phyloP scores from a whole-genome alignment of 139 green algal species.

The Deuterostichococcus epilithicus region DNA sequence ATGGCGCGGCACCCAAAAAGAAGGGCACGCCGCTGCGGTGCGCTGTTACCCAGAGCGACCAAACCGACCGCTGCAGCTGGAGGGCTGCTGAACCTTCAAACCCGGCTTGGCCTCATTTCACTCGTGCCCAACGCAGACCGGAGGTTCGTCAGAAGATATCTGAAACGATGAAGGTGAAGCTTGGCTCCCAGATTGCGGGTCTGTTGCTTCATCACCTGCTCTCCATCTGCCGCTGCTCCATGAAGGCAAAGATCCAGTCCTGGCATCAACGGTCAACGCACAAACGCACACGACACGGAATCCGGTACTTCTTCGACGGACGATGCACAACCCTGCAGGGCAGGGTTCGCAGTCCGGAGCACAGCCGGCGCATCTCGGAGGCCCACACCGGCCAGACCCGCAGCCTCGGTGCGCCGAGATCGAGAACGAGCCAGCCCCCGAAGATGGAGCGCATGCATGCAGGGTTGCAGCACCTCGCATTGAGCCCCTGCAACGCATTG shows the following conservation, averaged over 20 bases:
- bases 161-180: background rate
- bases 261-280: no score
- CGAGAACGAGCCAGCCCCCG: no score
- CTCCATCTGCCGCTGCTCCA: no score
- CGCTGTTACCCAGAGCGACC: no score
- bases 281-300: no score
- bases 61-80: background rate
- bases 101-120: background rate
- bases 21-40: no score
- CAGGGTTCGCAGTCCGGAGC: background rate
- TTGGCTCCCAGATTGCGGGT: no score
- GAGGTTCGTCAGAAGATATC: background rate
- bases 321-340: background rate
- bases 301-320: no score
- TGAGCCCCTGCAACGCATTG: background rate
- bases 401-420: background rate
- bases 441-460: background rate
- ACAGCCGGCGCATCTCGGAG: background rate
- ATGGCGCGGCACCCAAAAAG: no score
- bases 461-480: background rate
- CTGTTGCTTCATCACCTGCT: no score
- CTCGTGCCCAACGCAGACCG: background rate
- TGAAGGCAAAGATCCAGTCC: no score
- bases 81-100: no score
- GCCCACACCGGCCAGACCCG: background rate